phyloP scores from a whole-genome alignment of 1,139 yeast species.

The Meyerozyma carpophila region DNA sequence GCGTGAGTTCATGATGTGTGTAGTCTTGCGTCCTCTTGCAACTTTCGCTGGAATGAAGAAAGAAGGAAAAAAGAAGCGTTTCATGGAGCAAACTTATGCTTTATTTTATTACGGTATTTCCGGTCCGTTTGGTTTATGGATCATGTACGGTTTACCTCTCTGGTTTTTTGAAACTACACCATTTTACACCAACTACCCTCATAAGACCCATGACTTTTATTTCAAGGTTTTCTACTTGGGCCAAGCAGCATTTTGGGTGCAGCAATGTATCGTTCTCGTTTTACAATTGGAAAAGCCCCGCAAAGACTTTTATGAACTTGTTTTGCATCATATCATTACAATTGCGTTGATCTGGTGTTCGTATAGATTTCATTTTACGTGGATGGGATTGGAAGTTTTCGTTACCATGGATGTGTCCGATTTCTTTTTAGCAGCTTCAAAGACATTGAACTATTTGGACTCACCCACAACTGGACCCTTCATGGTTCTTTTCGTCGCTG shows the following conservation, averaged over 20 bases:
- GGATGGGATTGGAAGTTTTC: conserved; percentile 89
- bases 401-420: conserved; percentile 96
- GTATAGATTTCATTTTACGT: conserved; percentile 93
- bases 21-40: conserved; percentile 71
- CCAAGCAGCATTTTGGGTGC: conserved; percentile 98
- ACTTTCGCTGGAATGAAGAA: conserved; percentile 44
- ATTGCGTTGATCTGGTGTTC: conserved; percentile 82
- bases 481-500: conserved; percentile 58
- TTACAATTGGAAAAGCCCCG: conserved; percentile 92
- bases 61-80: conserved; percentile 63
- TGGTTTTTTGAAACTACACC: conserved; percentile 87
- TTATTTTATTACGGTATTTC: conserved; percentile 73
- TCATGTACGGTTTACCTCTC: conserved; percentile 76
- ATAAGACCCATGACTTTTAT: conserved; percentile 61
- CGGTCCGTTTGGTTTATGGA: conserved; percentile 85
- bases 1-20: conserved; percentile 89
- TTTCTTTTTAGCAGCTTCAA: conserved; percentile 78
- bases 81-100: conserved; percentile 90
- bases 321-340: conserved; percentile 90
- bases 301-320: conserved; percentile 85
- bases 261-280: conserved; percentile 77
- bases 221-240: conserved; percentile 81
- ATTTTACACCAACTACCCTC: conserved; percentile 80
- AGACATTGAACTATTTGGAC: conserved; percentile 78
- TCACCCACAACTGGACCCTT: conserved; percentile 60